Percentiles rank a stretch among this genome's conserved stretches.
phyloP scores from a whole-genome alignment of 768 basidiomycete species.

The Kwoniella dejecticola region DNA sequence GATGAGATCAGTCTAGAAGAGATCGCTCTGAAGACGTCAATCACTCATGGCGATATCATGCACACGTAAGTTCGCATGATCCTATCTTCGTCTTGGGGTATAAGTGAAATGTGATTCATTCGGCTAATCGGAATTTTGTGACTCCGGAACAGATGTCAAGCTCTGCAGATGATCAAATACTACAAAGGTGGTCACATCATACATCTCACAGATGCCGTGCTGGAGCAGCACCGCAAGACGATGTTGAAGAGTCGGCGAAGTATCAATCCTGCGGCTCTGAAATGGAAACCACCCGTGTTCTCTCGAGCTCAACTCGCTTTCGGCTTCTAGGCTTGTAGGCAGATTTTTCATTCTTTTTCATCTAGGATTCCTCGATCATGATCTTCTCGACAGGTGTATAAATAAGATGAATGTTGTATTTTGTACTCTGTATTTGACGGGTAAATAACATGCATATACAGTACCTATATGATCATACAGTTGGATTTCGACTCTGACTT shows the following conservation, averaged over 20 bases:
- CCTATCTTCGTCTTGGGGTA: background rate
- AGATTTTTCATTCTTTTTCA: too few relatives aligned
- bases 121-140: background rate
- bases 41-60: conserved; percentile 95
- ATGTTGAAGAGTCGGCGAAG: conserved; percentile 73
- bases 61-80: conserved; percentile 79
- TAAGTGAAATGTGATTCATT: background rate
- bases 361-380: too few relatives aligned
- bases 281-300: conserved; percentile 75
- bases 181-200: conserved; percentile 94
- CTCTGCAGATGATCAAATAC: conserved; percentile 90
- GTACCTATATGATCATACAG: too few relatives aligned
- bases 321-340: conserved; percentile 11
- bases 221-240: conserved; percentile 86
- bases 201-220: conserved; percentile 81
- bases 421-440: too few relatives aligned
- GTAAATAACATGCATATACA: too few relatives aligned
- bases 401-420: too few relatives aligned
- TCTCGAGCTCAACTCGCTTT: conserved; percentile 24
- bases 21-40: conserved; percentile 90
- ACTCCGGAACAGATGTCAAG: conserved; percentile 75
- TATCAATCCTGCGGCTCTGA: conserved; percentile 75
- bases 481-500: too few relatives aligned
- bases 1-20: conserved; percentile 90
- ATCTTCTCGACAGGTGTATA: too few relatives aligned